Evolutionary conservation across 2,329 filamentous ascomycete species (phyloP).

Genomic region (Trichoderma koningiopsis): DNA sequence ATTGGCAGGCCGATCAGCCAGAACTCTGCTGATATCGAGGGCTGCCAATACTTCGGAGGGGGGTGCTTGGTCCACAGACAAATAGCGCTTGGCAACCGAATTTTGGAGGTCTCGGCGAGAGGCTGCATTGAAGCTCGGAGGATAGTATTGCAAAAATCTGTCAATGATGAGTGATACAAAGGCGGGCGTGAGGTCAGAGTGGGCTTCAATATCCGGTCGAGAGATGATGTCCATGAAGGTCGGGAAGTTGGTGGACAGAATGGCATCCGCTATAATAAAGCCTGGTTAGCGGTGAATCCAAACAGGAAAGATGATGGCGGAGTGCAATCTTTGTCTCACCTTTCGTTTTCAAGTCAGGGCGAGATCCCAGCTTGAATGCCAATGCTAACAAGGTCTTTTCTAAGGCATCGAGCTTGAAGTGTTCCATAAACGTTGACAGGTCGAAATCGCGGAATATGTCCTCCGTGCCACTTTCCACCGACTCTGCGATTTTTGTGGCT

Average conservation of each 20-base stretch:
- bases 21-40: slow-evolving; percentile 67
- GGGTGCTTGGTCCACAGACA: slow-evolving; percentile 62
- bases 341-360: slow-evolving; percentile 83
- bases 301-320: neutral
- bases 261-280: slow-evolving; percentile 72
- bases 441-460: slow-evolving; percentile 97
- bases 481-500: slow-evolving; percentile 87
- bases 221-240: slow-evolving; percentile 78
- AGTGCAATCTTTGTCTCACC: slow-evolving; percentile 55
- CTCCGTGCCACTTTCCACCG: slow-evolving; percentile 85
- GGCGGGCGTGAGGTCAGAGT: slow-evolving; percentile 65
- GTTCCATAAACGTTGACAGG: slow-evolving; percentile 90
- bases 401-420: slow-evolving; percentile 89
- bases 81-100: slow-evolving; percentile 69
- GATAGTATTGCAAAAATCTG: slow-evolving; percentile 82
- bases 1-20: slow-evolving; percentile 60
- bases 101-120: slow-evolving; percentile 69
- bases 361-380: slow-evolving; percentile 82
- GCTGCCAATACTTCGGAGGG: slow-evolving; percentile 71
- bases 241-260: slow-evolving; percentile 76
- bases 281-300: slow-evolving; percentile 1
- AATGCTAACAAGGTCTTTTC: slow-evolving; percentile 86
- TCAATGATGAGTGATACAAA: slow-evolving; percentile 83
- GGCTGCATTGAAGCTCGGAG: slow-evolving; percentile 79
- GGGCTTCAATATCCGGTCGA: slow-evolving; percentile 61